phyloP scores from a whole-genome alignment of 306 rosid species.

The Cucurbita pepo region DNA sequence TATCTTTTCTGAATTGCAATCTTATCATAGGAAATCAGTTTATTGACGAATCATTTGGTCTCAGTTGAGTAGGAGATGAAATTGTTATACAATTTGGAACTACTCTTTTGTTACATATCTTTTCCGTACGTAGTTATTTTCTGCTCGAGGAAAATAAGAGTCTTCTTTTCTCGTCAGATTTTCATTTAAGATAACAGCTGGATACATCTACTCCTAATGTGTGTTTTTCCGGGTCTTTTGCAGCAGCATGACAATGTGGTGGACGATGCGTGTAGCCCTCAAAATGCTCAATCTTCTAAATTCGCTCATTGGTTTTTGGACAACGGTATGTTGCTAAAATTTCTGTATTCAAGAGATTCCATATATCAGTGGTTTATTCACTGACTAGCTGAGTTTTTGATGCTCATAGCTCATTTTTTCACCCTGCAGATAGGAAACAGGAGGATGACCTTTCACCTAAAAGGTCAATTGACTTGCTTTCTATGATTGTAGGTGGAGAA shows the following conservation, averaged over 20 bases:
- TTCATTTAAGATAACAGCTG: not conserved
- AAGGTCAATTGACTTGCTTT: slow-evolving; percentile 60
- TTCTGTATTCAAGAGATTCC: slow-evolving; percentile 10
- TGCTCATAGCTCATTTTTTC: slow-evolving; percentile 2
- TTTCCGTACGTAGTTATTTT: not conserved
- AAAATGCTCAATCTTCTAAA: slow-evolving; percentile 54
- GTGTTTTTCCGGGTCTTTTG: slow-evolving; percentile 3
- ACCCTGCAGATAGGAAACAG: slow-evolving; percentile 51
- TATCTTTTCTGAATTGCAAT: not conserved
- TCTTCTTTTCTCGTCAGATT: not conserved
- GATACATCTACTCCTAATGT: not conserved
- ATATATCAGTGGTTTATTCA: slow-evolving; percentile 4
- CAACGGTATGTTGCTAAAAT: slow-evolving; percentile 45
- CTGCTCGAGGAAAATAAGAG: not conserved
- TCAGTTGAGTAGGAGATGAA: not conserved
- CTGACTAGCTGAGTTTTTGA: slow-evolving; percentile 3
- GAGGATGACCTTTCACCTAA: slow-evolving; percentile 30
- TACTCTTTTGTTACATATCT: not conserved
- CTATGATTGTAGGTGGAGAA: slow-evolving; percentile 68
- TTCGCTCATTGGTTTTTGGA: slow-evolving; percentile 84
- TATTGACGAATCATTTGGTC: not conserved
- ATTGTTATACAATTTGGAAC: not conserved
- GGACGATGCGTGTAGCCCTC: slow-evolving; percentile 44
- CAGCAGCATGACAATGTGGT: slow-evolving; percentile 37
- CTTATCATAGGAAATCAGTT: not conserved